Evolutionary conservation across 2,329 filamentous ascomycete genomes (phyloP).

Genomic region (Pyrenophora graminea): DNA sequence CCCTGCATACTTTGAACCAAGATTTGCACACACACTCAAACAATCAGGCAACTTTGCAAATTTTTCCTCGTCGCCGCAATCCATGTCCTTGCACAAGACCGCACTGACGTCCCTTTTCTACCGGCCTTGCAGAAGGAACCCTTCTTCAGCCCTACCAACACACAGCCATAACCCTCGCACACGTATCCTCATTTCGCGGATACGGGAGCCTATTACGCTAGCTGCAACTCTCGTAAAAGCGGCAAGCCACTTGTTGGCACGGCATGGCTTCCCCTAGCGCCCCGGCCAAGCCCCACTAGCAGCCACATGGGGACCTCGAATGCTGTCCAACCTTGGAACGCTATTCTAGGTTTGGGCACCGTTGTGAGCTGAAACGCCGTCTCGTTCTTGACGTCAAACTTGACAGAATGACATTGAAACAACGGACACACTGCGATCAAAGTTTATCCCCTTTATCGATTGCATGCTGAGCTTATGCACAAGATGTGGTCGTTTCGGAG

Average conservation of each 20-base stretch:
- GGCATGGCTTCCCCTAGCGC: conserved; percentile 28
- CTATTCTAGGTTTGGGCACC: conserved; percentile 5
- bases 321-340: neutral
- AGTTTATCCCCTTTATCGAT: neutral
- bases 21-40: neutral
- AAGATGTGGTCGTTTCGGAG: neutral
- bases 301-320: conserved; percentile 2
- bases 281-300: neutral
- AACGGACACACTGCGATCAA: neutral
- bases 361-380: conserved; percentile 12
- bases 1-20: neutral
- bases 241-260: conserved; percentile 9
- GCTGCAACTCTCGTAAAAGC: conserved; percentile 1
- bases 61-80: conserved; percentile 19
- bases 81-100: conserved; percentile 26
- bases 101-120: conserved; percentile 28
- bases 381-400: neutral
- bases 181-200: conserved; percentile 16
- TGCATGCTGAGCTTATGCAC: neutral
- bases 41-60: conserved; percentile 14
- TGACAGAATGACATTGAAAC: conserved; percentile 1
- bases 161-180: conserved; percentile 8
- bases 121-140: conserved; percentile 17
- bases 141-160: conserved; percentile 22
- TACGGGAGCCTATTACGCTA: conserved; percentile 13